Percentiles rank a stretch among this genome's conserved stretches.
These are phyloP conservation scores for Boletus insuetus DNA, from an alignment of 768 basidiomycete species.

Conservation along the genomic window DNA sequence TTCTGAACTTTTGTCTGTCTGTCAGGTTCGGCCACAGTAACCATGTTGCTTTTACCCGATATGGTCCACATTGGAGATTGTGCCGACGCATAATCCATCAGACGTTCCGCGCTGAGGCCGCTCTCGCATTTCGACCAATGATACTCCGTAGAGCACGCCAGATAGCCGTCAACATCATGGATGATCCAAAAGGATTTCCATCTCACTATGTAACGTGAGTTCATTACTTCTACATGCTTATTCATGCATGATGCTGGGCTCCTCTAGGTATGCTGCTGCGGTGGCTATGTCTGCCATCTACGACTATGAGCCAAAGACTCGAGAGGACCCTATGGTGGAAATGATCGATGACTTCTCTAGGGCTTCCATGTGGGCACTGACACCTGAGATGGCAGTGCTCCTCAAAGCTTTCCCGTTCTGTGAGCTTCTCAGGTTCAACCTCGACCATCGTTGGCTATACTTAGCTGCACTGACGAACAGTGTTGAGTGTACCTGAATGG, in stretches of 20 bases:
- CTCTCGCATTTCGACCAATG: background rate
- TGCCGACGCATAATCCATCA: slow-evolving; percentile 12
- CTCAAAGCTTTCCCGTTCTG: slow-evolving; percentile 5
- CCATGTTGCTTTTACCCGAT: background rate
- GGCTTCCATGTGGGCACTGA: background rate
- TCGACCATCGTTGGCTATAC: background rate
- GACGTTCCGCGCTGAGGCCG: background rate
- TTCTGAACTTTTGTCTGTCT: background rate
- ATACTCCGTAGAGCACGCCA: slow-evolving; percentile 5
- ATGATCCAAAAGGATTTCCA: background rate
- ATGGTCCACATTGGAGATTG: slow-evolving; percentile 1
- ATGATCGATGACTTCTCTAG: background rate
- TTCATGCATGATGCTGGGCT: background rate
- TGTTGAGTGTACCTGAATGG: slow-evolving; percentile 23
- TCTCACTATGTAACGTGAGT: background rate
- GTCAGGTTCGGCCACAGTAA: slow-evolving; percentile 5
- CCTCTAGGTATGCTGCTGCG: background rate
- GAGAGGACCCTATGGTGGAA: background rate
- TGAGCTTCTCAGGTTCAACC: background rate
- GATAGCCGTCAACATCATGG: background rate
- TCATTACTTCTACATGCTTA: background rate
- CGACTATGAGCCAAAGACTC: background rate
- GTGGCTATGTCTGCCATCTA: background rate
- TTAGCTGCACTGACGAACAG: background rate
- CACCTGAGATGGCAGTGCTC: slow-evolving; percentile 5